Evolutionary conservation across 208 protist species (phyloP), one percentile per base, ranked within the genome.

Genomic region (Trypanosoma rangeli): DNA sequence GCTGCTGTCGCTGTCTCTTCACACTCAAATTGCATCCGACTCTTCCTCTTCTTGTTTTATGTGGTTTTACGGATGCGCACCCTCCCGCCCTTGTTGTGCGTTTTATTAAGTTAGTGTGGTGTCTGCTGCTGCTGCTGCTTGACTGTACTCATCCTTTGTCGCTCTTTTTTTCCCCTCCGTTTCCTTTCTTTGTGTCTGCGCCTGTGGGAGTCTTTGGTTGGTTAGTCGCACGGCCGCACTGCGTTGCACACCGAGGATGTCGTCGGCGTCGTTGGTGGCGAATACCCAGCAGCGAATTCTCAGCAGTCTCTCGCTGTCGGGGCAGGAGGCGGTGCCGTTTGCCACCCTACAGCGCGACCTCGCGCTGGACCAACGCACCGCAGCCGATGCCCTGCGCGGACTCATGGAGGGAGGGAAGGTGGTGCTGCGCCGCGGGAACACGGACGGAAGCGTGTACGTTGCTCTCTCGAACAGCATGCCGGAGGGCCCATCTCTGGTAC

Each of bases 391-490:
- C 3, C 55, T 94, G 44, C 85, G 89, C 0, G 80, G 76, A 12
- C 73, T 94, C 3, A 71, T 87, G 66, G 74, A 90, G 72, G 55
- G 73, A 7, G 78, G 84, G 50, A 76, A 74, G 18, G 72, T 94
- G 16, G 58, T 72, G 12, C 74, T 90, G 59, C 78, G 74, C 22
- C 79, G 83, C 64, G 77, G 85, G 56, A 70, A 67, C 46, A 60
- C 35, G 10, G 83, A 85, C 37, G 70, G 48, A 8, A 76, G 74
- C 54, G 74, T 85, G 22, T 89, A 84, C 70, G 67, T 92, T 46
- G 83, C 86, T 1, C 76, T 94, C 9, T 77, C 78, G 5, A 77
- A 76, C 48, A 73, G 79, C 60, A 80, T 93, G 42, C 86, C 77
- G 35, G 87, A 94, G 53, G 83, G 74, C 20, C 61, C 84, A 0